These are phyloP conservation scores for Strobilomyces echinocephalus DNA, from an alignment of 768 basidiomycete species.

Conservation along the genomic window DNA sequence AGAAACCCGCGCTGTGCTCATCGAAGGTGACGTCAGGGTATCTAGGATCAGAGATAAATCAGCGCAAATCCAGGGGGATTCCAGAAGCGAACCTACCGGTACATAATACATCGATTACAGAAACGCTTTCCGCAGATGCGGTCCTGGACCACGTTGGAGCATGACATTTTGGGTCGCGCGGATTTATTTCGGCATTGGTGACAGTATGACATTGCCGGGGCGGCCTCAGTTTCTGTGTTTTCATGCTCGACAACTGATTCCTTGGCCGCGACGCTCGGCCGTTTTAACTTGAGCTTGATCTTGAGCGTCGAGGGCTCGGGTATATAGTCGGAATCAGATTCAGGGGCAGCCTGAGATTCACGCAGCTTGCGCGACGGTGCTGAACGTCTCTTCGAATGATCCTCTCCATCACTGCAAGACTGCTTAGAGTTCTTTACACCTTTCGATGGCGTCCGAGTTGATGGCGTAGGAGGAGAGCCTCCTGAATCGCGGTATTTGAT, in stretches of 20 bases:
- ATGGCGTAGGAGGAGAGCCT: background rate
- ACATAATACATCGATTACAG: constrained; percentile 32
- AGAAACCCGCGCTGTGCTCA: constrained; percentile 24
- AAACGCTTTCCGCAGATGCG: constrained; percentile 31
- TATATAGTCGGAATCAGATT: constrained; percentile 13
- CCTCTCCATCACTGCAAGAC: background rate
- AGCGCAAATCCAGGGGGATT: background rate
- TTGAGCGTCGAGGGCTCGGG: constrained; percentile 10
- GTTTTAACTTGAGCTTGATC: background rate
- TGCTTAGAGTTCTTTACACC: background rate
- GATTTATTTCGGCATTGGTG: constrained; percentile 35
- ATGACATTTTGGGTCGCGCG: constrained; percentile 33
- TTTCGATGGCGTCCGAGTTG: constrained; percentile 1
- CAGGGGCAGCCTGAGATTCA: constrained; percentile 1
- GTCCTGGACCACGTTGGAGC: constrained; percentile 20
- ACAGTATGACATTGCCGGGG: constrained; percentile 21
- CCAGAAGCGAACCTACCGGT: constrained; percentile 25
- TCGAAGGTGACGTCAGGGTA: constrained; percentile 39
- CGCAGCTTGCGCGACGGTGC: constrained; percentile 17
- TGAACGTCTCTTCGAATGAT: background rate
- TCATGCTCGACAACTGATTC: background rate
- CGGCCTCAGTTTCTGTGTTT: background rate
- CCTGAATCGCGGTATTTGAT: constrained; percentile 28
- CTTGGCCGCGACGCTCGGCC: background rate
- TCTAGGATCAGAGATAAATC: constrained; percentile 16